Evolutionary conservation across 306 rosid genomes (phyloP), one percentile per base, ranked within the genome.

Genomic region (Quercus variabilis): DNA sequence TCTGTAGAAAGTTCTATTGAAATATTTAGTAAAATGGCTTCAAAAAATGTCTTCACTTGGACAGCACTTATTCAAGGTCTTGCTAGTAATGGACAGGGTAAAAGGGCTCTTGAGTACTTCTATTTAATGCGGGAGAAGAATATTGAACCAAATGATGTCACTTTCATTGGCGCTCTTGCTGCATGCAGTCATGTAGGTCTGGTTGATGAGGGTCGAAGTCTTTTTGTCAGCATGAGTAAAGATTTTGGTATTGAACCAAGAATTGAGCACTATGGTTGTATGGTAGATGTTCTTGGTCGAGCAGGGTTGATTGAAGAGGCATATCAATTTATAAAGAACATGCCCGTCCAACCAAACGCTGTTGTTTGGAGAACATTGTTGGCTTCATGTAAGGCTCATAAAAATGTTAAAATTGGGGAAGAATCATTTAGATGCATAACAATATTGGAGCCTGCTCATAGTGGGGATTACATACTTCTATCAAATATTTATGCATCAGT

Each of bases 201-300:
- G 84, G 88, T 90, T 17, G 76, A 86, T 20, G 86, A 88, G 79
- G 91, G 92, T 57, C 84, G 82, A 76, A 78, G 77, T 20, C 75
- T 86, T 77, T 88, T 88, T 80, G 60, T 75, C 65, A 81, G 86
- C 73, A 88, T 90, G 90, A 86, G 76, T 64, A 79, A 31, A 58
- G 89, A 86, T 63, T 86, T 79, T 12, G 72, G 82, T 25, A 90
- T 90, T 21, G 88, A 83, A 73, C 88, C 87, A 10, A 83, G 89
- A 76, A 86, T 86, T 5, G 92, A 88, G 81, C 92, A 90, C 74
- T 88, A 86, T 54, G 94, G 94, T 69, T 88, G 92, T 64, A 88
- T 90, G 92, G 94, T 90, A 55, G 94, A 90, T 78, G 78, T 88
- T 76, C 87, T 87, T 72, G 94, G 94, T 58, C 87, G 88, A 41